A percentile compares a stretch with the other conserved stretches of the same genome.
phyloP scores from a whole-genome alignment of 228 moss, liverwort and hornwort species.

The Sphagnum magellanicum region DNA sequence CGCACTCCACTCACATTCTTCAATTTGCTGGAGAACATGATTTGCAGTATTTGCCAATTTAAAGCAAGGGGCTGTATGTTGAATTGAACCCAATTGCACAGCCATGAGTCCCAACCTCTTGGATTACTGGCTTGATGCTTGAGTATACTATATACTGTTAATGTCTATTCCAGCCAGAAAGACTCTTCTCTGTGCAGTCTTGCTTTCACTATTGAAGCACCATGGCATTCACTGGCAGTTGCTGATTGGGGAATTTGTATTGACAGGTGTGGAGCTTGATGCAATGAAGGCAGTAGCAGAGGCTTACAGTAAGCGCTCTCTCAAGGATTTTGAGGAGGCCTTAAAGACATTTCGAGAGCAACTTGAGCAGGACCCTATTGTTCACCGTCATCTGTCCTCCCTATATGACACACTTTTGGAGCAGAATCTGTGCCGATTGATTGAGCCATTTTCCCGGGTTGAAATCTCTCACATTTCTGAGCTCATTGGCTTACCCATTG shows the following conservation, averaged over 20 bases:
- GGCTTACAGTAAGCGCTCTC: constrained; percentile 82
- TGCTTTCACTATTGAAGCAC: too few species aligned
- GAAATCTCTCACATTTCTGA: constrained; percentile 96
- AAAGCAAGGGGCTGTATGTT: too few species aligned
- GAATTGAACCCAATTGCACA: too few species aligned
- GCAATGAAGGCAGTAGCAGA: constrained; percentile 97
- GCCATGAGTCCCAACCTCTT: too few species aligned
- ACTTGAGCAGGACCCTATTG: constrained; percentile 96
- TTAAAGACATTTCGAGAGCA: constrained; percentile 76
- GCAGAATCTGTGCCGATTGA: constrained; percentile 92
- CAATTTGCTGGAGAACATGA: too few species aligned
- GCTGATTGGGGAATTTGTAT: not conserved
- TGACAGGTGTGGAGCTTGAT: constrained; percentile 83
- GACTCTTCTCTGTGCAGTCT: too few species aligned
- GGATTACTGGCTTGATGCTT: too few species aligned
- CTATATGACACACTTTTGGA: constrained; percentile 92
- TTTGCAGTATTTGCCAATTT: too few species aligned
- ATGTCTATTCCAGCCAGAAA: too few species aligned
- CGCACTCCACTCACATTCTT: too few species aligned
- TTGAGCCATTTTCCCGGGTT: constrained; percentile 90
- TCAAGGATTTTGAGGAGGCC: constrained; percentile 90
- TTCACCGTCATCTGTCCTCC: constrained; percentile 92
- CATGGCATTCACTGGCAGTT: too few species aligned
- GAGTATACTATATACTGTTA: too few species aligned
- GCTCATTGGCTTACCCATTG: constrained; percentile 82